Evolutionary conservation across 768 basidiomycete species (phyloP), one percentile per base, ranked within the genome.

Genomic region (Auriscalpium microsporum): DNA sequence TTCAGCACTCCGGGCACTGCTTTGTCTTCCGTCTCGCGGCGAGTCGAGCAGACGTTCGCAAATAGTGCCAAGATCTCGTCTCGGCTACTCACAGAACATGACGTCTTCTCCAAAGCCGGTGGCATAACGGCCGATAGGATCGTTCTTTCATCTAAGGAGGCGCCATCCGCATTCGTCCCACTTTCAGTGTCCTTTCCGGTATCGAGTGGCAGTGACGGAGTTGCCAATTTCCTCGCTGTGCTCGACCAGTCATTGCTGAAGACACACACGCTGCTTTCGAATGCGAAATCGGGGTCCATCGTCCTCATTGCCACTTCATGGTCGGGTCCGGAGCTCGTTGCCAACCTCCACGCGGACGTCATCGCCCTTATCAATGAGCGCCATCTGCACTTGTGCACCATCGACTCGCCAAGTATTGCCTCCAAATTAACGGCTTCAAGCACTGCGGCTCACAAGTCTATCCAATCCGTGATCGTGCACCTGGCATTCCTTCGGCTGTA

Each of bases 401-500:
- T 90, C 56, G 77, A 93, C 63, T 71, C 81, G 10, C 79, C 78
- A 58, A 67, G 69, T 33, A 67, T 85, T 42, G 80, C 84, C 21
- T 68, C 72, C 19, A 70, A 69, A 33, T 60, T 81, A 21, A 66
- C 68, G 2, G 71, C 70, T 17, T 64, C 66, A 10, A 64, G 68
- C n/a, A 66, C 68, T 13, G 56, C 69, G 4, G 58, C 66, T 9
- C 71, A 70, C 54, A 75, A 78, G 44, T 70, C 73, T 1, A 62
- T 80, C 8, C 78, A 87, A 62, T 75, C 73, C 58, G 69, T 89
- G 58, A 65, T 90, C 37, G 78, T 83, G 45, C 81, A 90, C 62
- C 74, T 94, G 33, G 86, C 88, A 1, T 90, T 97, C 75, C 70
- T 97, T 64, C 78, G 90, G 52, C 75, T 98, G 35, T 98, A 87